These are phyloP conservation scores for Alternaria hordeiaustralica DNA, from an alignment of 2,329 filamentous ascomycete genomes.

Conservation along the genomic window DNA sequence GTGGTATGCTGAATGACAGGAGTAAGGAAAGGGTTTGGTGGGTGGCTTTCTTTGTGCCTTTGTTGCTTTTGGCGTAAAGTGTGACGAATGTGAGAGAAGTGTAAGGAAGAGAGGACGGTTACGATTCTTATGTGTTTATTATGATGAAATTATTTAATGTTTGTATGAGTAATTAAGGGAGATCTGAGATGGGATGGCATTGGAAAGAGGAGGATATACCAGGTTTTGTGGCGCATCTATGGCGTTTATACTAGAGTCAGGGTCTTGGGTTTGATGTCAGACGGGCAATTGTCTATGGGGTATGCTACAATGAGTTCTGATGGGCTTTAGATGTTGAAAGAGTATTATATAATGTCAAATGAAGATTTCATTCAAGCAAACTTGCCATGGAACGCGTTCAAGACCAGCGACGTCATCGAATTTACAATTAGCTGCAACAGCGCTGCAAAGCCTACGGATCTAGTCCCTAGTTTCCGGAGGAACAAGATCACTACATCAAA, in stretches of 20 bases:
- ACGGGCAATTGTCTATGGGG: neutral
- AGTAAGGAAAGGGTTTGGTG: conserved; percentile 42
- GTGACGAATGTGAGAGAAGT: neutral
- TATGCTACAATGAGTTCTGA: neutral
- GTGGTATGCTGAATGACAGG: conserved; percentile 3
- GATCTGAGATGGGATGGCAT: neutral
- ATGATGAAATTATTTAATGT: conserved; percentile 1
- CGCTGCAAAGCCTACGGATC: conserved; percentile 1
- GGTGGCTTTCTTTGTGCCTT: conserved; percentile 33
- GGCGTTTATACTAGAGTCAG: neutral
- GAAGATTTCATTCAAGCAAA: neutral
- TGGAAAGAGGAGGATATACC: conserved; percentile 8
- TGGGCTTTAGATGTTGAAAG: neutral
- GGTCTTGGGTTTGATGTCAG: neutral
- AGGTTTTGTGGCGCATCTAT: neutral
- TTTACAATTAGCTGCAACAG: neutral
- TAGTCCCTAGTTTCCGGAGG: conserved; percentile 11
- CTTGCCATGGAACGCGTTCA: neutral
- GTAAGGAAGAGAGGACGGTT: neutral
- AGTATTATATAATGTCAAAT: neutral
- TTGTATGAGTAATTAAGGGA: neutral
- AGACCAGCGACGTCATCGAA: neutral
- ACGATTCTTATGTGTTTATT: conserved; percentile 16
- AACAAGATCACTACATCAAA: neutral
- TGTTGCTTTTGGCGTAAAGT: conserved; percentile 10